Percentiles rank a stretch among this genome's conserved stretches.
These are phyloP conservation scores for Orbilia brochopaga DNA, from an alignment of 2,329 filamentous ascomycete species.

Conservation along the genomic window DNA sequence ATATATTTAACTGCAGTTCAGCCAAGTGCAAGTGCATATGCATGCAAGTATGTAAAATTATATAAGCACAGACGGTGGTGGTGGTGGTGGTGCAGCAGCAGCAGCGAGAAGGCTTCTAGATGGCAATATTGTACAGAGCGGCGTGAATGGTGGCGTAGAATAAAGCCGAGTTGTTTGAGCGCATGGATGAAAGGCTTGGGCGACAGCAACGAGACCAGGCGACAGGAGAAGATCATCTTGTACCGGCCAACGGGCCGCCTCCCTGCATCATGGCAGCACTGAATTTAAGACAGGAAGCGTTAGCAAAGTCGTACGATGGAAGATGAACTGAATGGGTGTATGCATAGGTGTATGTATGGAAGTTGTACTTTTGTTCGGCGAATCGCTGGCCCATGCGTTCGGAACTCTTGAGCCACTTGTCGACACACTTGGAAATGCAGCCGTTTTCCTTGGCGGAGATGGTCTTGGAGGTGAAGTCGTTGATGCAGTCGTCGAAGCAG, in stretches of 20 bases:
- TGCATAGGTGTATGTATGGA: background rate
- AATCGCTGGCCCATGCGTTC: constrained; percentile 91
- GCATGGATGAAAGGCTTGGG: background rate
- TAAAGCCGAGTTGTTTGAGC: constrained; percentile 9
- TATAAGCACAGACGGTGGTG: background rate
- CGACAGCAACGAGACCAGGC: background rate
- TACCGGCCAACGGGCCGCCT: constrained; percentile 35
- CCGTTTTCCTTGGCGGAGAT: constrained; percentile 84
- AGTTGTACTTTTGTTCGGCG: constrained; percentile 63
- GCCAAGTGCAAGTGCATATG: too few relatives aligned
- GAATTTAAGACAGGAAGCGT: background rate
- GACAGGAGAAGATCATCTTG: constrained; percentile 9
- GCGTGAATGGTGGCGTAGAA: constrained; percentile 22
- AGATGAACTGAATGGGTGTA: too few relatives aligned
- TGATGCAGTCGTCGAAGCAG: constrained; percentile 97
- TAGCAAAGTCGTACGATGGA: background rate
- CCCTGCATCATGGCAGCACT: constrained; percentile 48
- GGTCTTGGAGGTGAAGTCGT: constrained; percentile 97
- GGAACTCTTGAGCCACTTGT: constrained; percentile 92
- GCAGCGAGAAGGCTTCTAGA: background rate
- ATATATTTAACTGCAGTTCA: background rate
- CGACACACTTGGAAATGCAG: constrained; percentile 92
- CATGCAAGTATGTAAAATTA: background rate
- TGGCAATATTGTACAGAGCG: constrained; percentile 38
- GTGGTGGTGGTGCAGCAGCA: background rate